These are phyloP conservation scores for Lactarius pseudohatsudake DNA, from an alignment of 768 basidiomycete genomes.

Conservation along the genomic window DNA sequence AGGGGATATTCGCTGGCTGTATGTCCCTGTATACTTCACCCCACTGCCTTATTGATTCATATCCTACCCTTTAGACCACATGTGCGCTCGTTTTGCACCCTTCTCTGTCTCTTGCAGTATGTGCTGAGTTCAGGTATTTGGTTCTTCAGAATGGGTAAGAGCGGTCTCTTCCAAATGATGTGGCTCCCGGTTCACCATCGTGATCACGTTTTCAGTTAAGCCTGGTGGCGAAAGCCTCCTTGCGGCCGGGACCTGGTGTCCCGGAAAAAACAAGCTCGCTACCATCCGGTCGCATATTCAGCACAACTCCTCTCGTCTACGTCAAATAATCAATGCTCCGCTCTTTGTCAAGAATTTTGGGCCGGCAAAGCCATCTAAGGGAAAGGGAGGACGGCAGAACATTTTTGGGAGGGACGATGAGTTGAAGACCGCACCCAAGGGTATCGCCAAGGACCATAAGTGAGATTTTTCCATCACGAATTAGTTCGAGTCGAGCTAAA, in stretches of 20 bases:
- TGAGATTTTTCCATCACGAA: slow-evolving; percentile 34
- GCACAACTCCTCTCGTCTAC: slow-evolving; percentile 59
- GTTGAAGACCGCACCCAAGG: slow-evolving; percentile 90
- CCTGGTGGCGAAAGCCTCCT: slow-evolving; percentile 68
- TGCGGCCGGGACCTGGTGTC: slow-evolving; percentile 81
- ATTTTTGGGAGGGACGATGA: slow-evolving; percentile 89
- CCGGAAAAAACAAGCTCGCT: slow-evolving; percentile 73
- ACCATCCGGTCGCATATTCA: slow-evolving; percentile 75
- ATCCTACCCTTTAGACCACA: slow-evolving; percentile 49
- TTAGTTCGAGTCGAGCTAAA: slow-evolving; percentile 6
- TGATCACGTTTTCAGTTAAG: slow-evolving; percentile 47
- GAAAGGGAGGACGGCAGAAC: slow-evolving; percentile 66
- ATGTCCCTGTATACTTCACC: slow-evolving; percentile 36
- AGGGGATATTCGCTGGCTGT: slow-evolving; percentile 89
- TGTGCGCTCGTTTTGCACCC: slow-evolving; percentile 43
- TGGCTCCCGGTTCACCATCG: not conserved
- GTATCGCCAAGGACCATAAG: slow-evolving; percentile 80
- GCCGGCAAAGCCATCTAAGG: slow-evolving; percentile 59
- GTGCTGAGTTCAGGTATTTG: slow-evolving; percentile 2
- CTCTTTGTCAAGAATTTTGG: slow-evolving; percentile 82
- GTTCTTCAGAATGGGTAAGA: slow-evolving; percentile 32
- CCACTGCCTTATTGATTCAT: not conserved
- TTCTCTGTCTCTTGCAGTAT: not conserved
- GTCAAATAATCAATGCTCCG: slow-evolving; percentile 61
- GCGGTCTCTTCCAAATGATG: slow-evolving; percentile 10